Evolutionary conservation across 257 asterid species (phyloP), one percentile per base, ranked within the genome.

Genomic region (Ehretia macrophylla): DNA sequence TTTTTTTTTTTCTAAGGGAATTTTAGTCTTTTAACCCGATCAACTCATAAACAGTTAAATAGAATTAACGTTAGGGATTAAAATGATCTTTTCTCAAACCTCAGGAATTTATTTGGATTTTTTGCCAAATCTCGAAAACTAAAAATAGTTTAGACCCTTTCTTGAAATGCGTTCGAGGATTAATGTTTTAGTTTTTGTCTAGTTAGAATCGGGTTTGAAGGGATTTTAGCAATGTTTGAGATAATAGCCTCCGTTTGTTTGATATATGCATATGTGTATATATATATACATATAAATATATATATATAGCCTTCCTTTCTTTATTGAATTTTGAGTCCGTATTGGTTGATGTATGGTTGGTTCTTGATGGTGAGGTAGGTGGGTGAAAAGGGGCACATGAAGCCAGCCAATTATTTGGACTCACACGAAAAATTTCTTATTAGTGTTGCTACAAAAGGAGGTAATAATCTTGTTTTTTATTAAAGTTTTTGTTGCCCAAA

Each of bases 391-490:
- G 97, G 97, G 59, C 99, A 89, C 62, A 88, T 74, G 66, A 86
- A 78, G 74, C 90, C 90, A 65, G 80, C 61, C 19, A 82, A 80
- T 46, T 71, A 55, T 69, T 77, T 87, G 78, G 91, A 86, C 59
- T 59, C 90, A 21, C 91, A 80, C 57, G 99, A 88, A 56, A 92
- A 86, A 72, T 68, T 64, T 65, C 91, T 92, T 8, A 58, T 92
- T 60, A 93, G 91, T 74, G 70, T 86, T 68, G 99, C 96, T 13
- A 93, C 97, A 11, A 89, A 86, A 79, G 97, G 99, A 88, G 99
- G 99, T 93, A 77, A 13, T 47, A 14, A 45, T 20, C n/a, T 65
- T 53, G 20, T 63, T 66, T 42, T n/a, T 57, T 47, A 45, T 51
- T 19, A 0, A 37, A 40, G 56, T 16, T 38, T 11, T 39, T 23